A percentile compares a stretch with the other conserved stretches of the same genome.
Evolutionary conservation across 2,329 filamentous ascomycete species (phyloP).

Genomic region (Triangularia verruculosa): DNA sequence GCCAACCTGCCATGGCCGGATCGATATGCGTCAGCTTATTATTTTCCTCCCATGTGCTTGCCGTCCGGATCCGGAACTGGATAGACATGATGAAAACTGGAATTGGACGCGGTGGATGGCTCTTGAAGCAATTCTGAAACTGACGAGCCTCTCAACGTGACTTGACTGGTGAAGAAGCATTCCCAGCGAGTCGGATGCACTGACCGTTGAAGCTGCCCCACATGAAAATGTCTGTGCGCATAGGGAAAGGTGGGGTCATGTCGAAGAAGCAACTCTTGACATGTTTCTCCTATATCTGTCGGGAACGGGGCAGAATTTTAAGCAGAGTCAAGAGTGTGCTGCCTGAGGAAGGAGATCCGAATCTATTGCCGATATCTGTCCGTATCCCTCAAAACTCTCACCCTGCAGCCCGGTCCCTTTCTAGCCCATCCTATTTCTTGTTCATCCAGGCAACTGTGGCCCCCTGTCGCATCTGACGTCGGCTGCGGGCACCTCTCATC

Average conservation of each 20-base stretch:
- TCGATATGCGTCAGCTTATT: background rate
- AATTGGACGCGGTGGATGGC: conserved; percentile 16
- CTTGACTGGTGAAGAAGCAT: conserved; percentile 13
- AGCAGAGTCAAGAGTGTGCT: too few species aligned
- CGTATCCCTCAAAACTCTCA: background rate
- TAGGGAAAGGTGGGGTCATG: background rate
- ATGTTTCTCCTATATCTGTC: background rate
- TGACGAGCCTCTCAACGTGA: conserved; percentile 12
- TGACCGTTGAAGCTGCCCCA: conserved; percentile 4
- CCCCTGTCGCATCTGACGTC: conserved; percentile 24
- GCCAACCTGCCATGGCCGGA: background rate
- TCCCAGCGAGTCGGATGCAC: conserved; percentile 19
- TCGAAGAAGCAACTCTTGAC: background rate
- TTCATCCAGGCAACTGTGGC: conserved; percentile 2
- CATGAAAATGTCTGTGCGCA: background rate
- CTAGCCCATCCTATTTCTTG: background rate
- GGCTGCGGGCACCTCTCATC: conserved; percentile 2
- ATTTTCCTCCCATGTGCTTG: background rate
- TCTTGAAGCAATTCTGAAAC: conserved; percentile 45
- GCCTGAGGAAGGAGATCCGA: too few species aligned
- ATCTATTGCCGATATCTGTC: too few species aligned
- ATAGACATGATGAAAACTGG: background rate
- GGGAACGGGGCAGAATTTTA: too few species aligned
- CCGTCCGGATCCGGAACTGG: background rate
- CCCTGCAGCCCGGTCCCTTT: background rate